These are phyloP conservation scores for Scheffersomyces stipitis DNA, from an alignment of 805 yeast species.

Conservation along the genomic window DNA sequence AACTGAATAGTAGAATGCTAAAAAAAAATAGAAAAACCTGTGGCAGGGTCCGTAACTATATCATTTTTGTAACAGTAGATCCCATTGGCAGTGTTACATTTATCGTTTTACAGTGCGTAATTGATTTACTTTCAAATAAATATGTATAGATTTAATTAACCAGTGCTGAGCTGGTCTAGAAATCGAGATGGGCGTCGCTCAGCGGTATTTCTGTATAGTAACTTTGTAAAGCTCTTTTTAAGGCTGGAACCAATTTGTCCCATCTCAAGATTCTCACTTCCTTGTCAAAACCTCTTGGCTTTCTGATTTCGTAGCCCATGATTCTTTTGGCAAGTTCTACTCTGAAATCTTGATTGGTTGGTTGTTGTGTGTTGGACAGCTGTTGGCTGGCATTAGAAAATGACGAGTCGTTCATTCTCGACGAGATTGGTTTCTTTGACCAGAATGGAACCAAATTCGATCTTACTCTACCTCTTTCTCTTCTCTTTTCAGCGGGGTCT, in stretches of 20 bases:
- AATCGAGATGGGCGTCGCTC: slow-evolving; percentile 7
- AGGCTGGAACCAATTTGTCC: slow-evolving; percentile 59
- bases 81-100: too few species aligned
- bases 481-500: slow-evolving; percentile 52
- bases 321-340: slow-evolving; percentile 62
- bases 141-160: too few species aligned
- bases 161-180: too few species aligned
- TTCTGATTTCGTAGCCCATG: slow-evolving; percentile 60
- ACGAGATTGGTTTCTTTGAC: slow-evolving; percentile 58
- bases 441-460: slow-evolving; percentile 67
- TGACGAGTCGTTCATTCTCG: slow-evolving; percentile 35
- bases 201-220: slow-evolving; percentile 60
- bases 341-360: slow-evolving; percentile 37
- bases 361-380: slow-evolving; percentile 10
- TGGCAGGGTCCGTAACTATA: too few species aligned
- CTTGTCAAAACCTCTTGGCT: slow-evolving; percentile 69
- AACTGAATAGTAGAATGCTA: too few species aligned
- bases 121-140: too few species aligned
- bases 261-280: slow-evolving; percentile 63
- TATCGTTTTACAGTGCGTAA: too few species aligned
- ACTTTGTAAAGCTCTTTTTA: slow-evolving; percentile 63
- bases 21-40: too few species aligned
- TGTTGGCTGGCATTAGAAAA: too few species aligned
- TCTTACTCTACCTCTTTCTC: slow-evolving; percentile 66
- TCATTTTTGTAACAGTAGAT: too few species aligned